Evolutionary conservation across 306 rosid genomes (phyloP), one percentile per base, ranked within the genome.

Genomic region (Oemleria cerasiformis): DNA sequence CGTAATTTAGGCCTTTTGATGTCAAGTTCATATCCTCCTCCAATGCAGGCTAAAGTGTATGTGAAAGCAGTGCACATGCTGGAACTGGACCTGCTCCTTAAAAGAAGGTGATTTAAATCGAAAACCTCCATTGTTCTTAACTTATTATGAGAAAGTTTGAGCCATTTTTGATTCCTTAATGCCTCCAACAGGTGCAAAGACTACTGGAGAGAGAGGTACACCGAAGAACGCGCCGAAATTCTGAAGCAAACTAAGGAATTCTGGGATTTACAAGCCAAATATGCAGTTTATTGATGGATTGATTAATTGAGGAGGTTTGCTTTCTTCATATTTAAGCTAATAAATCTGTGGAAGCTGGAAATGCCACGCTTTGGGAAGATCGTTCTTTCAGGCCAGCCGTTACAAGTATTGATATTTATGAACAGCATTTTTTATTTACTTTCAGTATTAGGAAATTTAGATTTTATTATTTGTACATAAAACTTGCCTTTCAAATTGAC

Each of bases 1-100:
- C 15, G 17, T 39, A 53, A 7, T 6, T 4, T 68, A 19, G 11
- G 41, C 8, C 7, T 41, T 69, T 53, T 69, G 63, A 54, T 69
- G 40, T 5, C 30, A 44, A 25, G 55, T 62, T 60, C 62, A 49
- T 49, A 14, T 61, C 60, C 40, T 68, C 70, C 30, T 59, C 30
- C 39, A 20, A 11, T 84, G 81, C 87, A 93, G 97, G 77, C 50
- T 59, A 92, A 93, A 41, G 97, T 80, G 55, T 87, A 83, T 72
- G 71, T 87, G 20, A 87, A 90, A 74, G 75, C 89, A n/a, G 79
- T 87, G 78, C 89, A 36, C 72, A 87, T 91, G 94, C 42, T 81
- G 79, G 98, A 93, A 77, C 80, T 93, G 50, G 88, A 87, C 73
- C 76, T 93, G 63, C 90, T 91, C 13, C 38, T 91, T 75, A 91